phyloP scores from a whole-genome alignment of 1,139 yeast genomes.

The Geotrichum citri-aurantii region DNA sequence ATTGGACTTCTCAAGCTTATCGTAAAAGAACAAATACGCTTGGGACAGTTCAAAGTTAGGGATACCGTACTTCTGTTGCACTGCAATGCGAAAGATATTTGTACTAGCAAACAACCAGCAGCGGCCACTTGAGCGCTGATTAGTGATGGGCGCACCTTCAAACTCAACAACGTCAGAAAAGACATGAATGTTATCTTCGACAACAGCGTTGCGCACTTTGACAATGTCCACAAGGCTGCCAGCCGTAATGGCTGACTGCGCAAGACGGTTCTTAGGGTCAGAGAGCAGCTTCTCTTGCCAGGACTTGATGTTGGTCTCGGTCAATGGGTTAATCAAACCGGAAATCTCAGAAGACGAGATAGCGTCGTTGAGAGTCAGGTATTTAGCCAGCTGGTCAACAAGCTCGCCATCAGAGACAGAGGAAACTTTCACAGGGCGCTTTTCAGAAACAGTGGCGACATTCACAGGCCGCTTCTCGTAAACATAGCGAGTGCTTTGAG shows the following conservation, averaged over 20 bases:
- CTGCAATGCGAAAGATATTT: slow-evolving; percentile 53
- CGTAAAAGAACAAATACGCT: slow-evolving; percentile 50
- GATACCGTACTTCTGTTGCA: slow-evolving; percentile 49
- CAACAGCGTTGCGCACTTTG: slow-evolving; percentile 36
- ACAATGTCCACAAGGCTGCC: slow-evolving; percentile 46
- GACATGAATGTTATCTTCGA: slow-evolving; percentile 42
- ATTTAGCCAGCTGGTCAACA: slow-evolving; percentile 22
- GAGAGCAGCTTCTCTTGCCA: slow-evolving; percentile 50
- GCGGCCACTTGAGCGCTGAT: slow-evolving; percentile 56
- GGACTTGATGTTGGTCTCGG: slow-evolving; percentile 34
- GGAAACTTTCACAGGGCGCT: slow-evolving; percentile 3
- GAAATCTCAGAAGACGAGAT: slow-evolving; percentile 3
- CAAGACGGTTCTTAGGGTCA: slow-evolving; percentile 53
- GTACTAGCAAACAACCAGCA: slow-evolving; percentile 69
- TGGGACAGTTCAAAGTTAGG: slow-evolving; percentile 56
- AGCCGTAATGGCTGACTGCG: slow-evolving; percentile 53
- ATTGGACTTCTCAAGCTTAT: slow-evolving; percentile 55
- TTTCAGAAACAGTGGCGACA: neutral
- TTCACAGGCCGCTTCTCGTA: neutral
- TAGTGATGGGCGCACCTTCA: slow-evolving; percentile 53
- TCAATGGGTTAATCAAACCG: slow-evolving; percentile 35
- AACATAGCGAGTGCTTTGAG: neutral
- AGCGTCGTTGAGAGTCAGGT: slow-evolving; percentile 20
- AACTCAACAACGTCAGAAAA: slow-evolving; percentile 51
- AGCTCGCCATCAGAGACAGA: slow-evolving; percentile 16